These are phyloP conservation scores for Colletotrichum cuscutae DNA, from an alignment of 2,329 filamentous ascomycete genomes.

Conservation along the genomic window DNA sequence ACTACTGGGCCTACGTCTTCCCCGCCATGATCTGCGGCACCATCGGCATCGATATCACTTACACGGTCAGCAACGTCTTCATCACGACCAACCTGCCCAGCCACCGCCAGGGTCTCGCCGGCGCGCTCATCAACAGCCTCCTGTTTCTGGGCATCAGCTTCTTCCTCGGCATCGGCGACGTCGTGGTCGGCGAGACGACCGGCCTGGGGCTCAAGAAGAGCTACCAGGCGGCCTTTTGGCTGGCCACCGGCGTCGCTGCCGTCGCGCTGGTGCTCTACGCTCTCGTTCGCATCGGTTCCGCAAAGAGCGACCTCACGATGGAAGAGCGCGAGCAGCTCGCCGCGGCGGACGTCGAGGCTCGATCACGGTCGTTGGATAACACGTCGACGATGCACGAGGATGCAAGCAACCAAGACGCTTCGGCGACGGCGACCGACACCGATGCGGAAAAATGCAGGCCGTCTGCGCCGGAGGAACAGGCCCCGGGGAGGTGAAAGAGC, in stretches of 20 bases:
- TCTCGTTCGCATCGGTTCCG: slow-evolving; percentile 54
- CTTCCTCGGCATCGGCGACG: slow-evolving; percentile 76
- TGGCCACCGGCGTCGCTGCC: slow-evolving; percentile 66
- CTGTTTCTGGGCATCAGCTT: slow-evolving; percentile 79
- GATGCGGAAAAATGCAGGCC: slow-evolving; percentile 13
- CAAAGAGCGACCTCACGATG: slow-evolving; percentile 37
- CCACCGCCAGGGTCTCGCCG: slow-evolving; percentile 76
- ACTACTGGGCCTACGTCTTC: slow-evolving; percentile 81
- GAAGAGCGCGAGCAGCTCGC: slow-evolving; percentile 36
- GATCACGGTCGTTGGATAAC: neutral
- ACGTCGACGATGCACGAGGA: neutral
- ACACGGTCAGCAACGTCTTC: slow-evolving; percentile 80
- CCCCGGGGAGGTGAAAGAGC: neutral
- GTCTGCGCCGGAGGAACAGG: slow-evolving; percentile 2
- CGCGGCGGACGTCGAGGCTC: slow-evolving; percentile 12
- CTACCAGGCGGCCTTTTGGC: slow-evolving; percentile 76
- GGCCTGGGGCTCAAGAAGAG: slow-evolving; percentile 57
- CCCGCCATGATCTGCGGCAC: slow-evolving; percentile 76
- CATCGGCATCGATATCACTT: slow-evolving; percentile 79
- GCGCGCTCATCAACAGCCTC: slow-evolving; percentile 76
- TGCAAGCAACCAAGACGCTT: neutral
- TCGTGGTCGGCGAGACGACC: slow-evolving; percentile 64
- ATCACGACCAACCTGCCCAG: slow-evolving; percentile 78
- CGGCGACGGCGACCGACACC: slow-evolving; percentile 15
- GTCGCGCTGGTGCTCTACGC: slow-evolving; percentile 63